phyloP scores from a whole-genome alignment of 1,284 basidiomycete species.

The Naganishia albida region DNA sequence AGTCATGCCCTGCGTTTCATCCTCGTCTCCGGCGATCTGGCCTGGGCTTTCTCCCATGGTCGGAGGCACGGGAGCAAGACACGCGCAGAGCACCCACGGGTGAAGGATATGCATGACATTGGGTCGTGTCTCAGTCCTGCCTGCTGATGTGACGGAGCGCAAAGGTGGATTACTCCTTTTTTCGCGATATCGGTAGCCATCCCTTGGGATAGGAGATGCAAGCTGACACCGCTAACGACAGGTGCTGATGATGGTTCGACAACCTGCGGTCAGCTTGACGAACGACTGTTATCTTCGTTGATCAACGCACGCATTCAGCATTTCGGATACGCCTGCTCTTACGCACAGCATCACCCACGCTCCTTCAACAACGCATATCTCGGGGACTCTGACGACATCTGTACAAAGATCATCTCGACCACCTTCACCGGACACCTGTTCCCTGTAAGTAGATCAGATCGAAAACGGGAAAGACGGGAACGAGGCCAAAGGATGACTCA shows the following conservation, averaged over 20 bases:
- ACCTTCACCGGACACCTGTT: too few species aligned
- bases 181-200: constrained; percentile 11
- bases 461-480: too few species aligned
- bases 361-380: constrained; percentile 16
- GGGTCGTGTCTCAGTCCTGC: constrained; percentile 15
- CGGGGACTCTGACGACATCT: background rate
- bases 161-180: constrained; percentile 26
- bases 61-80: background rate
- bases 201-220: background rate
- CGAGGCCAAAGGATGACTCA: too few species aligned
- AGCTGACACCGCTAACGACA: constrained; percentile 5
- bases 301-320: background rate
- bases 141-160: constrained; percentile 19
- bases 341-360: constrained; percentile 1
- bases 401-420: too few species aligned
- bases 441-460: too few species aligned
- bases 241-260: constrained; percentile 7
- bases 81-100: background rate
- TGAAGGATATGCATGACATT: constrained; percentile 22
- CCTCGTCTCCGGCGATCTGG: constrained; percentile 18
- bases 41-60: constrained; percentile 18
- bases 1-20: background rate
- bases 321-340: background rate
- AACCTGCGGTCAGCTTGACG: background rate
- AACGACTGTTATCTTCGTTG: background rate